Percentiles rank a stretch among this genome's conserved stretches.
Evolutionary conservation across 73 alveolate species (phyloP).

Genomic region (Effrenium voratum): DNA sequence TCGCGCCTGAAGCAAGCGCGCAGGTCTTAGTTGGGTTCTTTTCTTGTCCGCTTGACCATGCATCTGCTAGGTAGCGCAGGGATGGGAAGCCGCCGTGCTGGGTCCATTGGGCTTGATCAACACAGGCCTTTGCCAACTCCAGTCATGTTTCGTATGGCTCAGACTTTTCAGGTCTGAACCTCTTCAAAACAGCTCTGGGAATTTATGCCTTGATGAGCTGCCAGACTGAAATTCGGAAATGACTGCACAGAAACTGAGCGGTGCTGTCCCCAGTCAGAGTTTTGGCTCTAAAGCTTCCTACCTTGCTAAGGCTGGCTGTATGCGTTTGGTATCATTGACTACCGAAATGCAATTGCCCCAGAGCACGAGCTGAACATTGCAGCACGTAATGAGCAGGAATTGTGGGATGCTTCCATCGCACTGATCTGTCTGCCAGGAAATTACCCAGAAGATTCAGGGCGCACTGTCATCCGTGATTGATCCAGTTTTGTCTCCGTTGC

Average conservation of each 20-base stretch:
- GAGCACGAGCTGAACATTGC: neutral
- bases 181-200: constrained; percentile 90
- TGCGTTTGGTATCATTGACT: constrained; percentile 85
- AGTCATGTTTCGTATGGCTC: neutral
- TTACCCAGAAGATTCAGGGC: constrained; percentile 82
- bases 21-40: neutral
- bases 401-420: neutral
- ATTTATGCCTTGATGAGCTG: constrained; percentile 78
- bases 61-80: constrained; percentile 70
- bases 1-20: constrained; percentile 20
- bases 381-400: too few species aligned
- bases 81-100: constrained; percentile 82
- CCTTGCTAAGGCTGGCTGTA: constrained; percentile 54
- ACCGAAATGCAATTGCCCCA: constrained; percentile 30
- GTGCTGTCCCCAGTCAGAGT: neutral
- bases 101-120: constrained; percentile 71
- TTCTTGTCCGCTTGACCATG: neutral
- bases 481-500: constrained; percentile 64
- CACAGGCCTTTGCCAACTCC: constrained; percentile 25
- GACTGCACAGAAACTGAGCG: neutral
- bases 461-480: constrained; percentile 76
- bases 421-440: constrained; percentile 28
- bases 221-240: neutral
- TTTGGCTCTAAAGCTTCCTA: neutral
- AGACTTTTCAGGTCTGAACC: constrained; percentile 47